Evolutionary conservation across 345 rosid genomes (phyloP), one percentile per base, ranked within the genome.

Genomic region (Eucalyptus regnans): DNA sequence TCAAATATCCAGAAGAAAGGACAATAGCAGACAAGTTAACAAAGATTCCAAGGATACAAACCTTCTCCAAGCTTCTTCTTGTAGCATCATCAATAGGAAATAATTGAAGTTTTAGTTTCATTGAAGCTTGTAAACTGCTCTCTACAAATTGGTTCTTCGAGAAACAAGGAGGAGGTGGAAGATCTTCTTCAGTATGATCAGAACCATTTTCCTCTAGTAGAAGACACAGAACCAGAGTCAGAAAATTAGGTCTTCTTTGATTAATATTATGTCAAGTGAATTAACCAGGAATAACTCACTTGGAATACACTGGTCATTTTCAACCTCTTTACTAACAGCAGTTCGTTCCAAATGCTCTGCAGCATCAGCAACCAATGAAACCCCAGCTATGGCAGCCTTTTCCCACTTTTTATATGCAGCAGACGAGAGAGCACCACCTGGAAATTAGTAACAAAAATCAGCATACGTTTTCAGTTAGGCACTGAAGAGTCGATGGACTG

Each of bases 291-390:
- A 58, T 43, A 44, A 44, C 58, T 84, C 79, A 89, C 88, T 80
- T 37, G 84, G 50, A 33, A 22, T 60, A 93, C 93, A 93, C 88
- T 92, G 93, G 56, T 91, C 94, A 91, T 64, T 89, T 89, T 95
- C 93, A 90, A 92, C 90, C 90, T 94, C 96, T 88, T 95, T 94
- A 88, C 93, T 93, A 88, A 89, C 90, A 81, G 94, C 90, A 48
- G 95, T 89, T 89, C 95, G 95, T 92, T 98, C 99, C 91, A 98
- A 92, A 93, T 98, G 99, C 92, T 96, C 99, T 89, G 99, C 99
- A 91, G 99, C 99, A 91, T 97, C 99, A 88, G 99, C 99, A 91
- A 97, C 99, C 93, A 98, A 93, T 87, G 99, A 97, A 93, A 97
- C 99, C 88, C 99, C 99, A 91, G 98, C 99, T 88, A 96, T 97